Base-by-base conservation (phyloP, 805 yeast genomes). In the Nakazawaea ishiwadae region DNA sequence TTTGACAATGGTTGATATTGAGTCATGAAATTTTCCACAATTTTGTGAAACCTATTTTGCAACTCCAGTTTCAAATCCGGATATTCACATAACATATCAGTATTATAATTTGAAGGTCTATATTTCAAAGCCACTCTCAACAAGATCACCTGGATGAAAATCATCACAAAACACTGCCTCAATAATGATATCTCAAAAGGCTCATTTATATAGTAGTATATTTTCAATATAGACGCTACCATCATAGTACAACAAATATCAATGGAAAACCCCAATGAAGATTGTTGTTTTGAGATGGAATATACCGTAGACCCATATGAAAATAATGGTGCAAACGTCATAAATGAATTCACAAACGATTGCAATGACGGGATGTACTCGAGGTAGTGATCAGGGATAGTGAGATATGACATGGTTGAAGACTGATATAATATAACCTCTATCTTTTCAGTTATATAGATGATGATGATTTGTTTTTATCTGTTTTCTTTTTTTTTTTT, bases 241-340 rank as follows among this genome's bases (percentile, higher is more conserved):
- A 89, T 58, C 96, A 90, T 88, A 5, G 96, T 86, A 5, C 88
- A 90, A 62, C 96, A 90, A 9, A 90, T 85, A 60, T 90, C 97
- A n/a, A 88, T 68, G 4, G 95, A 84, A 55, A 89, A 88, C 17
- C 96, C 97, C 17, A 75, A 68, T 1, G 91, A 75, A 0, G 89
- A 73, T 55, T 79, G 66, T 26, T 75, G 72, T 35, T 71, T 66
- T 51, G 78, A 72, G 11, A 89, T 88, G 48, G 84, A 70, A 35
- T 77, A 66, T 27, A 89, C 75, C 1, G 96, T 88, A 12, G 93
- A 76, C 2, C 96, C 95, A 55, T 90, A 89, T 5, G 96, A 85
- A 46, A 90, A 72, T 33, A 89, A 59, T 2, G 97, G 97, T 0
- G 96, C 84, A 54, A 85, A 75, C 23, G 88, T 75, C 56, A 89